A percentile compares a stretch with the other conserved stretches of the same genome.
Conservation (phyloP, 2,329 filamentous ascomycete species). For the Huntiella moniliformis region DNA sequence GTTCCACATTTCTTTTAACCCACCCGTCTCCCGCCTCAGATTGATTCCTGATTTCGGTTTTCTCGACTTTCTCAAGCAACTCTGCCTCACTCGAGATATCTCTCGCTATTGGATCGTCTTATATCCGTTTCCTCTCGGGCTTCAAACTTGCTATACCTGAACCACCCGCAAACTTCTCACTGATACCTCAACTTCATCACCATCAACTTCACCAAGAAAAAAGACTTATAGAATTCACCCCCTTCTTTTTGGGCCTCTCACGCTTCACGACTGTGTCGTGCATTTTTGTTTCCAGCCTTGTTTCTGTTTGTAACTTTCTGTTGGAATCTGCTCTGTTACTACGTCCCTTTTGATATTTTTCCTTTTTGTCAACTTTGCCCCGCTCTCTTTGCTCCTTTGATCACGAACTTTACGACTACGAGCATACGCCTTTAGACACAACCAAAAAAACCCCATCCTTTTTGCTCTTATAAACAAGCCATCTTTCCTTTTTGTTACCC, state of each 20-base stretch:
- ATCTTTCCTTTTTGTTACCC: too few species aligned
- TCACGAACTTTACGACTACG: background rate
- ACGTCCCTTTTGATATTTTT: background rate
- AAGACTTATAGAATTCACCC: background rate
- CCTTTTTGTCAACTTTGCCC: background rate
- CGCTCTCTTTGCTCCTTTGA: constrained; percentile 9
- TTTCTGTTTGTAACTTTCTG: background rate
- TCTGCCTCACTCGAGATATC: too few species aligned
- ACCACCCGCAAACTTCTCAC: too few species aligned
- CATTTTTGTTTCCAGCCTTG: background rate
- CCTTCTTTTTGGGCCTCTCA: background rate
- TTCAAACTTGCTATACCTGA: too few species aligned
- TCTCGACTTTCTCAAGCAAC: too few species aligned
- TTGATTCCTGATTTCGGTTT: too few species aligned
- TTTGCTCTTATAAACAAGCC: background rate
- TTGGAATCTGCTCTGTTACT: background rate
- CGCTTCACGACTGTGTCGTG: background rate
- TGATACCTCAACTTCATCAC: too few species aligned
- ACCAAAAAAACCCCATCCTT: background rate
- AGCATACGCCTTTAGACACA: background rate
- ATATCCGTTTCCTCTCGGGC: too few species aligned
- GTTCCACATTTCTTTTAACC: too few species aligned
- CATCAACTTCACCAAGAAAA: too few species aligned
- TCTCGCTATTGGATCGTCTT: too few species aligned
- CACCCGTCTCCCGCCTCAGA: too few species aligned